Conservation (phyloP, 768 basidiomycete species). For the Naganishia vaughanmartiniae region DNA sequence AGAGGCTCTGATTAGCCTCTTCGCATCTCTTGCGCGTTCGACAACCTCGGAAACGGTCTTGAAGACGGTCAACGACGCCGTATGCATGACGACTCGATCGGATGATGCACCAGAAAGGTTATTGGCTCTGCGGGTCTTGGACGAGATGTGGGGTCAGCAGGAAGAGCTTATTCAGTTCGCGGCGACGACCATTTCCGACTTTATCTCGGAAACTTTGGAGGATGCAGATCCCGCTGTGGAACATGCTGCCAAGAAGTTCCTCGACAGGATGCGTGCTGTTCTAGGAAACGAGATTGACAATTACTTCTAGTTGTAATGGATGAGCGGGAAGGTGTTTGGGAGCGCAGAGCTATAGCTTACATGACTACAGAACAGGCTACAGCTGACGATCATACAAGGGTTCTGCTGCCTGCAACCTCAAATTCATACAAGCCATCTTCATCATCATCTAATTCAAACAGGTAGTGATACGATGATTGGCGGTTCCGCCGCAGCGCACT, state of each 20-base stretch:
- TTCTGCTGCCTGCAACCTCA: background rate
- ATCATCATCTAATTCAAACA: constrained; percentile 7
- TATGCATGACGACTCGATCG: constrained; percentile 85
- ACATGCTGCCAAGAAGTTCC: constrained; percentile 58
- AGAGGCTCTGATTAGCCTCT: constrained; percentile 44
- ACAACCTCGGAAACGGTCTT: constrained; percentile 65
- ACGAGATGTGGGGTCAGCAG: constrained; percentile 71
- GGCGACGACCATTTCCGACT: constrained; percentile 59
- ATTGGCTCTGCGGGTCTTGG: constrained; percentile 66
- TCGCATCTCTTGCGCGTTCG: constrained; percentile 59
- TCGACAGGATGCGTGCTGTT: constrained; percentile 40
- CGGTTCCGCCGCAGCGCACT: background rate
- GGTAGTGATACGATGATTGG: background rate
- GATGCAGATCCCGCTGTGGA: constrained; percentile 85
- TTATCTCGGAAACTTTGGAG: constrained; percentile 49
- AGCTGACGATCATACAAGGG: background rate
- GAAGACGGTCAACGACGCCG: constrained; percentile 74
- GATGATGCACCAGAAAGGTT: constrained; percentile 71
- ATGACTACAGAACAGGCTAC: background rate
- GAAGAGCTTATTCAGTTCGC: constrained; percentile 83
- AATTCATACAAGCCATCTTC: constrained; percentile 14
- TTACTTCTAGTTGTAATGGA: constrained; percentile 8
- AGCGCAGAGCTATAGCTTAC: background rate
- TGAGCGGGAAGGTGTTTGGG: background rate
- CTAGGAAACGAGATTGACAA: constrained; percentile 21